Evolutionary conservation across 768 basidiomycete species (phyloP), one percentile per base, ranked within the genome.

Genomic region (Glaciozyma antarctica): DNA sequence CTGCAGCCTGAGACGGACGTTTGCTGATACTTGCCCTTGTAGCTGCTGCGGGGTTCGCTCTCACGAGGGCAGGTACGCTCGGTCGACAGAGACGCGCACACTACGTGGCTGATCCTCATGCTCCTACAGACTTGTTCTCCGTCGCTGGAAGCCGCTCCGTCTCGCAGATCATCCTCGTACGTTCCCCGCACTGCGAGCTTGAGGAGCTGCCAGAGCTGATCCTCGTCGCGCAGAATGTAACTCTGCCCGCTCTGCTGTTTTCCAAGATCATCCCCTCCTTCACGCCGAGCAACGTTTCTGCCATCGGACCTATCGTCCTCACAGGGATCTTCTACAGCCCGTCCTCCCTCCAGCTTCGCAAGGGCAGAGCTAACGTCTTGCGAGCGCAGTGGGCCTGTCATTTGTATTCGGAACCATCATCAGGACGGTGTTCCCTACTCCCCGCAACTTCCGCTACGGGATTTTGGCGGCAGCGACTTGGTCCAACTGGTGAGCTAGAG

Each of bases 401-500:
- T 13, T n/a, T 7, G 38, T 49, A 10, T 21, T 10, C 12, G 49
- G 21, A 34, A 26, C 22, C 26, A 10, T 12, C 0, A 30, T 34
- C 21, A 54, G 53, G 57, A 81, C 82, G 66, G 69, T 86, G 59
- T 87, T 86, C 71, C 88, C 86, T 83, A 86, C 88, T 3, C 88
- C 88, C 1, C 85, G 87, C 73, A 81, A 86, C 41, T 88, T 88
- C 73, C 79, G 87, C 56, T 82, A 84, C 71, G 88, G 87, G 0
- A 79, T 88, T 21, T 71, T 88, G 0, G 82, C 82, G 5, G 86
- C 87, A 0, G 86, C 86, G 44, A 82, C 81, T 3, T 88, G 83
- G 83, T 81, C 79, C 15, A 88, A 88, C 70, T 81, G 81, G 52
- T 86, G 19, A 30, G 43, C 41, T 43, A 4, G 22, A n/a, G 22